Base-by-base conservation (phyloP, 2,329 filamentous ascomycete genomes). In the Colletotrichum sp. region DNA sequence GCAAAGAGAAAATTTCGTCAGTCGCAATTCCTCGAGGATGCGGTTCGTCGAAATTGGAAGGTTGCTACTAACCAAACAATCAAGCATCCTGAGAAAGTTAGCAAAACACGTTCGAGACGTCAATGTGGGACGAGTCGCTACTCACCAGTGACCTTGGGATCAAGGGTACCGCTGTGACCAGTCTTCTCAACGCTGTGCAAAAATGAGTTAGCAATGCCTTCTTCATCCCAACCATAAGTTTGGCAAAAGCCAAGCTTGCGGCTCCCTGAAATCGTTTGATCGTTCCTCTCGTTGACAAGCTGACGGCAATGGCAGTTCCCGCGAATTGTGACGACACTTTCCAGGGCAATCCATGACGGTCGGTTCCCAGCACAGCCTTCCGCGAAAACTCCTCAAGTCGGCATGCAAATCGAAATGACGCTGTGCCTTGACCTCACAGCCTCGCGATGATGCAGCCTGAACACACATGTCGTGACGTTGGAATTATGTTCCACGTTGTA, bases 121-220 rank as follows among this genome's bases (percentile, higher is more conserved):
- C 98, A 84, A 98, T 88, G 87, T 96, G 98, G 81, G 44, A 74
- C 70, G 34, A 81, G 57, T 68, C 44, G 34, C 64, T 21, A 76
- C 74, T 76, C 59, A 76, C 96, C 96, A 65, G 96, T 99, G 83
- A 99, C 97, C 89, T 98, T 99, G 83, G 96, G 96, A 85, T 99
- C 97, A 82, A 99, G 94, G 78, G 97, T 99, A 85, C 97, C 97
- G 81, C 96, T 98, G 92, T 99, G 97, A 80, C 97, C 97, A 77
- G 97, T 99, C 89, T 99, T 98, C 85, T 99, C 96, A 78, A 94
- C 93, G 83, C 95, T 95, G 78, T 52, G 18, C 34, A 63, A 68
- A 21, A 30, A 36, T 32, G 28, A 32, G n/a, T 71, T 65, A 71
- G 59, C 44, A 52, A 18, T 16, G 28, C 10, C 32, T 39, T 36